Percentiles rank a stretch among this genome's conserved stretches.
Evolutionary conservation across 202 grass and related monocot species (phyloP).

Genomic region (Setaria viridis): DNA sequence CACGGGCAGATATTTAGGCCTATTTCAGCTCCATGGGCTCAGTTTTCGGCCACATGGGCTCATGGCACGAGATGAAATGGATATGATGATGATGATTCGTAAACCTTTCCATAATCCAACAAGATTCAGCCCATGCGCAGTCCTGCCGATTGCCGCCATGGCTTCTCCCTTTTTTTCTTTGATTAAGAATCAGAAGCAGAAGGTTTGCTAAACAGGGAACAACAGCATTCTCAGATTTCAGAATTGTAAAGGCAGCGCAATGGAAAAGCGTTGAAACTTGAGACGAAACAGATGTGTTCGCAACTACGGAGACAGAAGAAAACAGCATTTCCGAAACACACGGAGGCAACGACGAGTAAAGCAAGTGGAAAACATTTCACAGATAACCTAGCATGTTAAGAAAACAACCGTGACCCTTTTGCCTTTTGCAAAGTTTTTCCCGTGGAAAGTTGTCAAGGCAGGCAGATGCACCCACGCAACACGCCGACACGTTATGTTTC

Average conservation of each 20-base stretch:
- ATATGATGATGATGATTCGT: not conserved
- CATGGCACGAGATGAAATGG: not conserved
- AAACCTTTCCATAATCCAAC: not conserved
- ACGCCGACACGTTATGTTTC: not conserved
- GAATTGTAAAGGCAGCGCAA: not conserved
- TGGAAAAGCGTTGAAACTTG: no score
- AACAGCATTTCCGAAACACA: not conserved
- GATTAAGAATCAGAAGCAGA: not conserved
- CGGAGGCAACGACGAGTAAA: not conserved
- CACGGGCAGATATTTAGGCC: not conserved
- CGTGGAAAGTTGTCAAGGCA: not conserved
- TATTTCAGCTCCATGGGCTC: not conserved
- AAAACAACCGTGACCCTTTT: not conserved
- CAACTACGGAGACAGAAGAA: not conserved
- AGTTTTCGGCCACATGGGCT: no score
- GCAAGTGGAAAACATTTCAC: not conserved
- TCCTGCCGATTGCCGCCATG: no score
- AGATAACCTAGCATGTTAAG: conserved; percentile 12
- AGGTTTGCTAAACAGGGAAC: not conserved
- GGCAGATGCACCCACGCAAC: not conserved
- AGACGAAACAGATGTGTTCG: not conserved
- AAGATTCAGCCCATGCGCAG: not conserved
- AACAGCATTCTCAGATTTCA: not conserved
- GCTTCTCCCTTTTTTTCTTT: no score
- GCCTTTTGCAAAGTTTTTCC: not conserved